phyloP scores from a whole-genome alignment of 2,329 filamentous ascomycete genomes.

The Ascochyta koolunga region DNA sequence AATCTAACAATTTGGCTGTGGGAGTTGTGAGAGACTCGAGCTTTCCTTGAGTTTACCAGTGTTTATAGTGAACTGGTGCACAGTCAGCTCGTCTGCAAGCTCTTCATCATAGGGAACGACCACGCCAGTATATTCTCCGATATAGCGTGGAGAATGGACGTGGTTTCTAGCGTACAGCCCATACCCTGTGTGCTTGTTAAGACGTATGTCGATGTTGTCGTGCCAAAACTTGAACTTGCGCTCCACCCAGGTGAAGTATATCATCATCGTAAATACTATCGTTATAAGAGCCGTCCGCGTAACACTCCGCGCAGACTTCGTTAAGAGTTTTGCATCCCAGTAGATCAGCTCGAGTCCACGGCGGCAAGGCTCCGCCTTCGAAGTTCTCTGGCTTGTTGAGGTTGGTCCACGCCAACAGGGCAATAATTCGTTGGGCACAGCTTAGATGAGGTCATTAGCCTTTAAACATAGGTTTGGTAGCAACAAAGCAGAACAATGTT shows the following conservation, averaged over 20 bases:
- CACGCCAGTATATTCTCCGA: conserved; percentile 1
- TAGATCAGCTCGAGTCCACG: not conserved
- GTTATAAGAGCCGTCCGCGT: not conserved
- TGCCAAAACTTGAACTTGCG: not conserved
- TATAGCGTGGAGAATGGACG: not conserved
- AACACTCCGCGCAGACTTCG: not conserved
- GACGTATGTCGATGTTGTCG: not conserved
- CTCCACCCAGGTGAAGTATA: not conserved
- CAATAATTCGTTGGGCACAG: too few relatives aligned
- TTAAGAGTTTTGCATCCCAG: not conserved
- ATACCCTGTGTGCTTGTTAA: not conserved
- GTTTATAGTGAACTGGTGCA: not conserved
- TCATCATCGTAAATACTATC: not conserved
- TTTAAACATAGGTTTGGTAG: too few relatives aligned
- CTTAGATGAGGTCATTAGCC: too few relatives aligned
- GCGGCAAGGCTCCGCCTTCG: not conserved
- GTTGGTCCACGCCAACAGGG: not conserved
- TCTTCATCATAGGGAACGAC: not conserved
- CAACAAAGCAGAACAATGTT: too few relatives aligned
- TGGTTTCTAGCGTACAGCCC: not conserved
- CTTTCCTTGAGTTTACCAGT: not conserved
- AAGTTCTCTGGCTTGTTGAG: not conserved
- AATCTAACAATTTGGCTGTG: not conserved
- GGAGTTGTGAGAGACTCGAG: not conserved
- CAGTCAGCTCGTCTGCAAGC: not conserved